A percentile compares a stretch with the other conserved stretches of the same genome.
Conservation (phyloP, 495 filamentous ascomycete genomes). For the Aspergillus affinis region DNA sequence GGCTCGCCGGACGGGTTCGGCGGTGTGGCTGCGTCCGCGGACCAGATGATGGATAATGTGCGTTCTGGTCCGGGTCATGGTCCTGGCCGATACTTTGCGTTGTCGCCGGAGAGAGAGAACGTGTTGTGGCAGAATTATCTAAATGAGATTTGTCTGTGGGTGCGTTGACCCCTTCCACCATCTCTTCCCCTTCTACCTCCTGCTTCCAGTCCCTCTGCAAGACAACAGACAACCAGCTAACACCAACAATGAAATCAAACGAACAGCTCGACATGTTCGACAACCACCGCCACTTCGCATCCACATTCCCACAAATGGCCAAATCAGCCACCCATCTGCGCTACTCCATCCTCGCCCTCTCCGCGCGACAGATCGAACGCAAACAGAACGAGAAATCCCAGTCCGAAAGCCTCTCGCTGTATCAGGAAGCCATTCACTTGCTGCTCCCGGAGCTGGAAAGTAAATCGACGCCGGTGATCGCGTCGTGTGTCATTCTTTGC, state of each 20-base stretch:
- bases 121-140: conserved; percentile 44
- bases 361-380: conserved; percentile 45
- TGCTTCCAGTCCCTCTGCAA: neutral
- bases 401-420: conserved; percentile 42
- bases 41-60: neutral
- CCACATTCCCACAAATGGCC: conserved; percentile 40
- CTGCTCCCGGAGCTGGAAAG: conserved; percentile 39
- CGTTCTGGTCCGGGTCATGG: conserved; percentile 4
- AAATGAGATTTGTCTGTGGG: conserved; percentile 43
- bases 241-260: neutral
- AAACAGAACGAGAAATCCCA: conserved; percentile 35
- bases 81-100: conserved; percentile 22
- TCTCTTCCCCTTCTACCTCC: neutral
- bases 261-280: conserved; percentile 50
- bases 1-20: conserved; percentile 18
- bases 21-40: neutral
- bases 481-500: conserved; percentile 42
- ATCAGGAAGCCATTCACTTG: conserved; percentile 44
- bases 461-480: conserved; percentile 39
- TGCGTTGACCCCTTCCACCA: conserved; percentile 7
- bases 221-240: too few species aligned
- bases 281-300: conserved; percentile 42
- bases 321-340: conserved; percentile 37
- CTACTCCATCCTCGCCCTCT: conserved; percentile 44
- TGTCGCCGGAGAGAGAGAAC: conserved; percentile 32